Base-by-base conservation (phyloP, 2,329 filamentous ascomycete species). In the Thermothelomyces thermophilus region DNA sequence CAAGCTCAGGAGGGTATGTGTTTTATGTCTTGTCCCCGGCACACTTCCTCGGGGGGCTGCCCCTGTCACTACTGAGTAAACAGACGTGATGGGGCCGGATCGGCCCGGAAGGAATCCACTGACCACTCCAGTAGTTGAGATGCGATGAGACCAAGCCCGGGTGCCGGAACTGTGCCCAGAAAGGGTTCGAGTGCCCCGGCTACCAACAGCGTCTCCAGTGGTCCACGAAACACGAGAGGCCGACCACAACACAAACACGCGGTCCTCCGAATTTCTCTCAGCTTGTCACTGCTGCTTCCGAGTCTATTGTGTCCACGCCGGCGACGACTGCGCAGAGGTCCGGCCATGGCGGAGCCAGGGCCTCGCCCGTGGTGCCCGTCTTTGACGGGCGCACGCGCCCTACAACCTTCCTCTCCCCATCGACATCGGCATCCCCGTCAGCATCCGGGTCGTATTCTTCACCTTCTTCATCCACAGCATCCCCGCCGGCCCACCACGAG, bases 121-220 rank as follows among this genome's bases (percentile, higher is more conserved):
- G 42, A 51, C 50, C 22, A n/a, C 5, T n/a, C 8, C 40, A 19
- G 50, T 43, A 62, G 59, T 55, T 63, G 6, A 58, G 59, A 48
- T 63, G 61, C 50, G 61, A 63, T 39, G 60, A 62, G 45, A 56
- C 58, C 10, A 61, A 60, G 35, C 61, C 61, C 2, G 52, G 40
- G 5, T 63, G 61, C 48, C 51, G 50, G 14, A 62, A 62, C 46
- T 63, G 61, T 48, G 39, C 49, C 19, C 58, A 58, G 41, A 61
- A 61, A 34, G 55, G 57, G 14, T 46, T 60, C 35, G 56, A 56
- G 11, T 63, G 61, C 44, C 60, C 60, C 1, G 61, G 61, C 39
- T 63, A 63, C 36, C 58, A 60, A 35, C 56, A 60, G 35, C 57
- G 58, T 26, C 56, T 63, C 10, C 60, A 61, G 41, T 63, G 61